Evolutionary conservation across 352 stramenopile genomes (phyloP), one percentile per base, ranked within the genome.

Genomic region (Globisporangium paddicum): DNA sequence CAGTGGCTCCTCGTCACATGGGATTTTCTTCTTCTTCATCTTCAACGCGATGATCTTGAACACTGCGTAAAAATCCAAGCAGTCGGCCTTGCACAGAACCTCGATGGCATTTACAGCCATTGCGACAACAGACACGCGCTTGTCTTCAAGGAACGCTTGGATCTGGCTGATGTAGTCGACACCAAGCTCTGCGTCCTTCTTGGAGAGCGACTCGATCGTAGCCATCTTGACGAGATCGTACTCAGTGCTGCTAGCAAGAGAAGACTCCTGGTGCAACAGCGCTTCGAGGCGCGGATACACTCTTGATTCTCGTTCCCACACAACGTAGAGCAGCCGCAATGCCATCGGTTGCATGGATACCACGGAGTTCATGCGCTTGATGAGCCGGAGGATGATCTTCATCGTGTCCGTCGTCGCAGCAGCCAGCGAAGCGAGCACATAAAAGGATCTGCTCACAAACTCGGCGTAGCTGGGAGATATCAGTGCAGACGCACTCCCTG

Each of bases 41-140:
- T 90, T 93, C 35, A 75, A 62, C 3, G 75, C 38, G 28, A 93
- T 73, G 34, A 87, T 90, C 71, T 92, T 93, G 62, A 89, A 79
- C 8, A 71, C 79, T 0, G 83, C 77, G 52, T 84, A 86, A 47
- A 89, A 89, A 63, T 93, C 84, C 47, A 93, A 66, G 35, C 78
- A 88, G 49, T 91, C 82, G 10, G 59, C 73, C 18, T 58, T 49
- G 60, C 82, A 90, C 30, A 93, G 61, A 18, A 71, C 55, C 9
- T 69, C 65, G 37, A 92, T 80, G 5, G 79, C 83, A 34, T 82
- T 69, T 28, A 93, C 63, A 0, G 82, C 82, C 78, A 92, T 87
- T 7, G 71, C 65, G 23, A 73, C 82, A 10, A 90, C 68, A 0
- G 77, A 82, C 32, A 76, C 67, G 32, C 79, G 44, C 11, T 69